Percentiles rank a stretch among this genome's conserved stretches.
Conservation (phyloP, 179 eudicot genomes). For the Beta macrorhiza region DNA sequence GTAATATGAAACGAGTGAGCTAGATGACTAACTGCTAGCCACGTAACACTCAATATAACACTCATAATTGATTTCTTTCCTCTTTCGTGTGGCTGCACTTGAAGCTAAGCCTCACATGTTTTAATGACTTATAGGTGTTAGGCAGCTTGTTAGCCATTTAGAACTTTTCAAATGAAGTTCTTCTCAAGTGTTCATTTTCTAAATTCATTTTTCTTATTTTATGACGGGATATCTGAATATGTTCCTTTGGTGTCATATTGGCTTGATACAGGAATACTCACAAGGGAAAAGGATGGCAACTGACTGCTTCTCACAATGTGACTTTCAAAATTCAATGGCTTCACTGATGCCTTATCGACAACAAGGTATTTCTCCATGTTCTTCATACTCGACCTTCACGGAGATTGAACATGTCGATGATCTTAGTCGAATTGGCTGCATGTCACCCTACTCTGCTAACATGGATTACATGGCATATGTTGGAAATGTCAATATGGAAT, state of each 20-base stretch:
- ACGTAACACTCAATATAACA: too few species aligned
- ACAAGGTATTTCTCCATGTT: constrained; percentile 54
- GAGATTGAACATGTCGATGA: constrained; percentile 54
- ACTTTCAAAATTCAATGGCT: constrained; percentile 36
- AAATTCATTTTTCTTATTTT: background rate
- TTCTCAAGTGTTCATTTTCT: background rate
- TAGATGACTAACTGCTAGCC: too few species aligned
- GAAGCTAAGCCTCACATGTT: too few species aligned
- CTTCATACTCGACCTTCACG: constrained; percentile 67
- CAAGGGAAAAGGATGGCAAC: constrained; percentile 38
- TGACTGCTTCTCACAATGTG: constrained; percentile 41
- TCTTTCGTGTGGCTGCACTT: too few species aligned
- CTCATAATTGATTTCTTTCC: too few species aligned
- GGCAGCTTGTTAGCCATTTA: too few species aligned
- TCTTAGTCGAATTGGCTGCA: constrained; percentile 43
- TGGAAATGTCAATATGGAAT: constrained; percentile 45
- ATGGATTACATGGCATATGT: constrained; percentile 47
- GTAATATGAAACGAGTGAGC: constrained; percentile 28
- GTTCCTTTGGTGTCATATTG: constrained; percentile 17
- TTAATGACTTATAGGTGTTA: too few species aligned
- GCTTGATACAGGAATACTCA: constrained; percentile 45
- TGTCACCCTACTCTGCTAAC: constrained; percentile 51
- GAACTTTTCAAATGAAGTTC: background rate
- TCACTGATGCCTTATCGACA: constrained; percentile 50
- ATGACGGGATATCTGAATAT: background rate